A percentile compares a stretch with the other conserved stretches of the same genome.
These are phyloP conservation scores for Pilatotrama ljubarskyi DNA, from an alignment of 768 basidiomycete genomes.

Conservation along the genomic window DNA sequence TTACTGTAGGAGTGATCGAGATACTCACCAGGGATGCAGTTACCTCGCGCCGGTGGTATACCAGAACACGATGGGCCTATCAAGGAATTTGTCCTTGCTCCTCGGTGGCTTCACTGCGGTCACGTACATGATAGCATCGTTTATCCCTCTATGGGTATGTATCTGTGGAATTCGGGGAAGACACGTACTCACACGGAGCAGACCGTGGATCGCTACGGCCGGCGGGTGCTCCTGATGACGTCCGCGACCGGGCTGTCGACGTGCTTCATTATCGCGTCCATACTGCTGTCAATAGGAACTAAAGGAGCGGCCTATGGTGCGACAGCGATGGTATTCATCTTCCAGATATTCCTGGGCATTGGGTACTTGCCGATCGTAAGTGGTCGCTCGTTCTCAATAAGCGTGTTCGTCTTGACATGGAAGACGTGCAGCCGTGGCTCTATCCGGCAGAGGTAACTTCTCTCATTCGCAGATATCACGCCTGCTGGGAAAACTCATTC, in stretches of 20 bases:
- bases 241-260: slow-evolving; percentile 39
- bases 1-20: too few relatives aligned
- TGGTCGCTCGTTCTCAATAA: neutral
- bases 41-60: slow-evolving; percentile 44
- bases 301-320: slow-evolving; percentile 38
- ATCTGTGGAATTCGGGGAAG: neutral
- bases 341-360: slow-evolving; percentile 43
- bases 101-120: slow-evolving; percentile 42
- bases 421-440: slow-evolving; percentile 32
- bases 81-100: slow-evolving; percentile 41
- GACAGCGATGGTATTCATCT: slow-evolving; percentile 42
- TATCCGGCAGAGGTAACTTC: slow-evolving; percentile 33
- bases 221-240: slow-evolving; percentile 40
- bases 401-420: neutral
- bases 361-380: slow-evolving; percentile 42
- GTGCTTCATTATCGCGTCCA: slow-evolving; percentile 39
- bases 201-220: slow-evolving; percentile 43
- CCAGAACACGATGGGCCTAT: slow-evolving; percentile 43
- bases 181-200: slow-evolving; percentile 8
- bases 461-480: neutral
- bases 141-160: slow-evolving; percentile 40
- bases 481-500: too few relatives aligned
- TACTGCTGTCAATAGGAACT: slow-evolving; percentile 37
- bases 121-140: slow-evolving; percentile 43
- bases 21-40: slow-evolving; percentile 18